A percentile compares a stretch with the other conserved stretches of the same genome.
Evolutionary conservation across 2,329 filamentous ascomycete species (phyloP).

Genomic region (Aureobasidium lini): DNA sequence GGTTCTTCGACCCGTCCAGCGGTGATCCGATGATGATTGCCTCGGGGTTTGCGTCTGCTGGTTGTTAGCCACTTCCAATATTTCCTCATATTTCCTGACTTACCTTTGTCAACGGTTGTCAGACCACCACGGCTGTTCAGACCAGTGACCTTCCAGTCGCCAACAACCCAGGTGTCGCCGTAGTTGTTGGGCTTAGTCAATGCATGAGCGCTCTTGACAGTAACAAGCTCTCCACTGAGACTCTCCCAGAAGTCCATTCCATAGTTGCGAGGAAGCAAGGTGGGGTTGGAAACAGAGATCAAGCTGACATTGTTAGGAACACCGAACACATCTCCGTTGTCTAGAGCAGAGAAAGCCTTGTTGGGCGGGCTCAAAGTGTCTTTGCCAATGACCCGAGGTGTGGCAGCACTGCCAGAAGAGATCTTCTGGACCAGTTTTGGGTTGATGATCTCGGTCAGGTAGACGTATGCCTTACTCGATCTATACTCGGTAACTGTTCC

Average conservation of each 20-base stretch:
- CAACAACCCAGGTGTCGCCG: conserved; percentile 63
- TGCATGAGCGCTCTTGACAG: conserved; percentile 49
- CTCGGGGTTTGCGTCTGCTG: conserved; percentile 60
- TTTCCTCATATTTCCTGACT: background rate
- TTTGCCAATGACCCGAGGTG: conserved; percentile 54
- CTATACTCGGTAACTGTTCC: conserved; percentile 56
- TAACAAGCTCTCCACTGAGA: conserved; percentile 60
- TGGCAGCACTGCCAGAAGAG: conserved; percentile 48
- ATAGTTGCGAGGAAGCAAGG: conserved; percentile 52
- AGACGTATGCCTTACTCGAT: conserved; percentile 50
- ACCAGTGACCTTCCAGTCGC: conserved; percentile 57
- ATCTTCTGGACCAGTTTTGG: conserved; percentile 48
- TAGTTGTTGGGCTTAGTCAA: conserved; percentile 55
- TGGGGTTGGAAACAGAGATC: conserved; percentile 53
- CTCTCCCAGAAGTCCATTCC: conserved; percentile 71
- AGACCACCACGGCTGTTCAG: conserved; percentile 56
- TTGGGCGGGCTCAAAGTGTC: conserved; percentile 53
- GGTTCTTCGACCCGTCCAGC: conserved; percentile 57
- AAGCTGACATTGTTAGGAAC: conserved; percentile 55
- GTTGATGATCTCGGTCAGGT: conserved; percentile 55
- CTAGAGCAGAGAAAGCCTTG: conserved; percentile 53
- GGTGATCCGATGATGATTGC: conserved; percentile 58
- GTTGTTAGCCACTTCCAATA: background rate
- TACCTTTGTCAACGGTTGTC: conserved; percentile 47
- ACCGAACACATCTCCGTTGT: conserved; percentile 57